Evolutionary conservation across 2,329 filamentous ascomycete genomes (phyloP), one percentile per base, ranked within the genome.

Genomic region (Lasiodiplodia citricola): DNA sequence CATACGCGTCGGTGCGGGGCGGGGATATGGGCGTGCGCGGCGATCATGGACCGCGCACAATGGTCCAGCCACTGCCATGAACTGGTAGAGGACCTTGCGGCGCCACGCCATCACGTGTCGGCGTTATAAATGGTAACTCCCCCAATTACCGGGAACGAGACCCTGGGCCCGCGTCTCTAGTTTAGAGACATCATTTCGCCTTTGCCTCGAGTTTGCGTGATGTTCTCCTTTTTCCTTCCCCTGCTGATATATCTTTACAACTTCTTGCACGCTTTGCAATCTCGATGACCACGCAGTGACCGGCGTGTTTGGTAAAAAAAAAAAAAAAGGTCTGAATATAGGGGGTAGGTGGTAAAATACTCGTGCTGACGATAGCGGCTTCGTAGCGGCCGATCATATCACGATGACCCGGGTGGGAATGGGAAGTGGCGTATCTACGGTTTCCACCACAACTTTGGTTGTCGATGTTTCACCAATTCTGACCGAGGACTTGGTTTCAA

Each of bases 131-230:
- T 47, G 57, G 57, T n/a, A 31, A 25, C 28, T 38, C 13, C 35
- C 37, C 37, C 56, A 60, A 60, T 60, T 60, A 60, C 37, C 56
- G 56, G 56, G 28, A 44, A 37, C 56, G 56, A 60, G 56, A 25
- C 56, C 56, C 21, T 37, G n/a, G n/a, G 4, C n/a, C 8, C n/a
- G 23, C 37, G 41, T 60, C 55, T n/a, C 16, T 21, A 28, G 10
- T 57, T 38, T 18, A 38, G 25, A 47, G 56, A 25, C 55, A 47
- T 60, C 56, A 47, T 44, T 37, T 57, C 55, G 56, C 56, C 37
- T 60, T 35, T 41, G 28, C 10, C n/a, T 13, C 6, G 4, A 11
- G 18, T 23, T 18, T 23, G 31, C 18, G 35, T 25, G 35, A 14
- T 21, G 4, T 8, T 18, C 31, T 58, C 55, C 55, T 41, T 14